Percentiles rank a stretch among this genome's conserved stretches.
phyloP scores from a whole-genome alignment of 331 rosid genomes.

The Malus hybrid region DNA sequence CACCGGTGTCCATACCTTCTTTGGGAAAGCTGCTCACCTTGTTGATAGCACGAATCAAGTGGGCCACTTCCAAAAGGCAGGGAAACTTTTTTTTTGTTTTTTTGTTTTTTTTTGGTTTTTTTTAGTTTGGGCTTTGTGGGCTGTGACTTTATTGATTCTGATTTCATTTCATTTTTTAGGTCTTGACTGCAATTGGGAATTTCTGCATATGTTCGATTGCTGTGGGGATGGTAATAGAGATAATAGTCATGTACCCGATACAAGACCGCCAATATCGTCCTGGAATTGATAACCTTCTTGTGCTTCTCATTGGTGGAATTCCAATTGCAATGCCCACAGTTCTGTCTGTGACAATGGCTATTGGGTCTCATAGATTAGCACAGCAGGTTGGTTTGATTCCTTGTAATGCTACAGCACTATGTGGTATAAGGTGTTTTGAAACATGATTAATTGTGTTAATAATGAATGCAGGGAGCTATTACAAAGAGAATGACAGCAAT shows the following conservation, averaged over 20 bases:
- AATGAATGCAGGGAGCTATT: constrained; percentile 77
- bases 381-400: constrained; percentile 68
- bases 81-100: background rate
- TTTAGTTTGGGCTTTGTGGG: background rate
- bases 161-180: constrained; percentile 37
- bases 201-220: constrained; percentile 98
- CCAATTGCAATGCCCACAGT: constrained; percentile 99
- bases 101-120: background rate
- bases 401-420: constrained; percentile 8
- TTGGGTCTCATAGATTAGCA: constrained; percentile 93
- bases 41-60: constrained; percentile 96
- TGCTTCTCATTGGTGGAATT: constrained; percentile 96
- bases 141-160: background rate
- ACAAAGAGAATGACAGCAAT: constrained; percentile 99
- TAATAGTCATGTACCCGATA: constrained; percentile 95
- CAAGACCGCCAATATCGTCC: constrained; percentile 89
- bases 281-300: constrained; percentile 95
- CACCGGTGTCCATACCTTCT: constrained; percentile 96
- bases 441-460: constrained; percentile 6
- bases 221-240: constrained; percentile 85
- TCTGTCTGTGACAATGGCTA: constrained; percentile 97
- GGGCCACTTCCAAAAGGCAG: constrained; percentile 97
- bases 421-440: background rate
- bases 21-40: constrained; percentile 99
- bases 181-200: constrained; percentile 96